Evolutionary conservation across 352 stramenopile genomes (phyloP), one percentile per base, ranked within the genome.

Genomic region (Saprolegnia parasitica): DNA sequence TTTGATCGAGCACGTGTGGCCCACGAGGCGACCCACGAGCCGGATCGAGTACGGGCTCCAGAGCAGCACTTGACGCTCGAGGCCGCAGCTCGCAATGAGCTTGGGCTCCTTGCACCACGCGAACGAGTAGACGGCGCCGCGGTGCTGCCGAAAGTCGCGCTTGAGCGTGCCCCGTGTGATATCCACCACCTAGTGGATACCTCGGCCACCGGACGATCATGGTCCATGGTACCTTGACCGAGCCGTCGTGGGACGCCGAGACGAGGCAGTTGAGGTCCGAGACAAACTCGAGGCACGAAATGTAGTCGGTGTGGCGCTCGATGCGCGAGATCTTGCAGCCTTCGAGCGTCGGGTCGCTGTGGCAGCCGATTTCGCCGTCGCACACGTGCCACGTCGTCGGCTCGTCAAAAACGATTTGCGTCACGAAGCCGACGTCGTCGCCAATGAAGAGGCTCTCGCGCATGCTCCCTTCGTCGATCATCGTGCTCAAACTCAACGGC

Each of bases 41-140:
- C 57, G 35, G 56, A 75, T 68, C 20, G 86, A 93, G 76, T 94
- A 96, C 52, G 88, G 87, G 65, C 94, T 96, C 88, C 88, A 96
- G 40, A 96, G 88, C 49, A 90, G 83, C 56, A 94, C 92, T 63
- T 93, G 82, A 32, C 88, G 84, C 62, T 94, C 86, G 78, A 93
- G 88, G 37, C 87, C 88, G 26, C 84, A 93, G 67, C 83, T 92
- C 35, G 85, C 87, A 42, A 95, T 87, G 1, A 95, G 65, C 40
- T 88, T 82, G 65, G 81, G 86, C 56, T 77, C 86, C 8, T 80
- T 72, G 57, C 85, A 93, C 86, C 86, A 95, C 16, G 83, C 79
- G 16, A 93, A 74, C 39, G 90, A 81, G 58, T 92, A 93, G n/a
- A 95, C 85, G 24, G 83, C 85, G 24, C 91, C 91, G 42, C 89